Evolutionary conservation across 768 basidiomycete genomes (phyloP).

Genomic region (Auriscalpium microsporum): DNA sequence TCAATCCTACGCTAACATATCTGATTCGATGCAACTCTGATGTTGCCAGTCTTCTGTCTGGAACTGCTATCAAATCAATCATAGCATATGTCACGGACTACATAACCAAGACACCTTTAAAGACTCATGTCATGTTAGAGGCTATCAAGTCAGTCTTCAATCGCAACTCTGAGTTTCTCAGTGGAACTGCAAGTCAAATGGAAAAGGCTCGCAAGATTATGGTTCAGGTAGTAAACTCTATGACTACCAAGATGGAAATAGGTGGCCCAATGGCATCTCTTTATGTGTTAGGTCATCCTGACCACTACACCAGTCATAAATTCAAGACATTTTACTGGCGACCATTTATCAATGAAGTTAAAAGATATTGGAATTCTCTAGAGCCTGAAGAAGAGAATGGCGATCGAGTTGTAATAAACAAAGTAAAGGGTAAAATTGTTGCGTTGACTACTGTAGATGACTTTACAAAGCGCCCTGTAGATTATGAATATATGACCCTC

Average conservation of each 20-base stretch:
- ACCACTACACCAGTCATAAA: constrained; percentile 30
- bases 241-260: constrained; percentile 29
- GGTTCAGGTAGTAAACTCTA: constrained; percentile 28
- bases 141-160: constrained; percentile 18
- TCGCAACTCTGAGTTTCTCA: constrained; percentile 17
- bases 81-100: constrained; percentile 33
- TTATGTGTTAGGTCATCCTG: constrained; percentile 28
- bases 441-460: constrained; percentile 22
- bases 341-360: constrained; percentile 21
- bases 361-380: constrained; percentile 9
- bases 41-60: constrained; percentile 22
- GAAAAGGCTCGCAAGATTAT: constrained; percentile 24
- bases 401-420: constrained; percentile 9
- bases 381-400: background rate
- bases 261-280: constrained; percentile 29
- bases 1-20: constrained; percentile 25
- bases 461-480: constrained; percentile 22
- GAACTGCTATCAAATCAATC: too few relatives aligned
- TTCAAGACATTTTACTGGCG: constrained; percentile 29
- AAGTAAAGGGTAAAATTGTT: constrained; percentile 13
- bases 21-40: constrained; percentile 31
- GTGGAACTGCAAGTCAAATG: background rate
- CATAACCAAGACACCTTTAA: constrained; percentile 32
- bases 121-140: constrained; percentile 32
- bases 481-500: constrained; percentile 15